phyloP scores from a whole-genome alignment of 352 stramenopile species.

The Globisporangium sylvaticum region DNA sequence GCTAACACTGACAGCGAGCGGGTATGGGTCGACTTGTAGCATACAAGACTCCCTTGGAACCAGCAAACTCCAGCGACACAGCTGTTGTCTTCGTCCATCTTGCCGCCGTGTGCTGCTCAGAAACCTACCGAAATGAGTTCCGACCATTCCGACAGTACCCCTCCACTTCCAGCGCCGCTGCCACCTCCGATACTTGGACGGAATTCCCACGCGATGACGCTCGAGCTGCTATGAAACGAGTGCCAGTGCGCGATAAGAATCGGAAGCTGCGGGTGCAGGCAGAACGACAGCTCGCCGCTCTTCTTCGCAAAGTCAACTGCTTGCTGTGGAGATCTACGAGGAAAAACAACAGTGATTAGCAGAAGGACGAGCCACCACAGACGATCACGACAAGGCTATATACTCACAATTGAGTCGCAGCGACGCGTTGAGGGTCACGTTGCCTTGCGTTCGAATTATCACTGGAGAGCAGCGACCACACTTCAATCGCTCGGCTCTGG shows the following conservation, averaged over 20 bases:
- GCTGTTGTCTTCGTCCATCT: constrained; percentile 7
- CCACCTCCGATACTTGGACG: constrained; percentile 21
- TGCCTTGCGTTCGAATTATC: constrained; percentile 4
- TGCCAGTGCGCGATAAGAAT: constrained; percentile 50
- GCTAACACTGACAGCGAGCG: constrained; percentile 13
- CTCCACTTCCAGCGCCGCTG: constrained; percentile 21
- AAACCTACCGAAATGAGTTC: constrained; percentile 9
- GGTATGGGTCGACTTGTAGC: constrained; percentile 10
- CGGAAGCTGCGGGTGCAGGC: constrained; percentile 36
- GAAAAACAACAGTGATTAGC: neutral
- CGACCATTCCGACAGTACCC: constrained; percentile 21
- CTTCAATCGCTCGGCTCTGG: constrained; percentile 53
- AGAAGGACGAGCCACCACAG: too few species aligned
- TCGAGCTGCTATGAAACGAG: constrained; percentile 13
- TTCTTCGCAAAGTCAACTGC: constrained; percentile 49
- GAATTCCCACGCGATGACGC: constrained; percentile 16
- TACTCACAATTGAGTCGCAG: constrained; percentile 31
- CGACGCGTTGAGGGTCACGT: constrained; percentile 28
- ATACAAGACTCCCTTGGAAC: constrained; percentile 7
- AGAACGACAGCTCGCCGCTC: constrained; percentile 38
- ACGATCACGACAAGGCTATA: too few species aligned
- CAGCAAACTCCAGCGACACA: constrained; percentile 11
- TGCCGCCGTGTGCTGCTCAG: neutral
- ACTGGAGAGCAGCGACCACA: constrained; percentile 32
- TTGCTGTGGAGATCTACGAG: constrained; percentile 32